Conservation (phyloP, 2,329 filamentous ascomycete genomes). For the Diaporthe vaccinii region DNA sequence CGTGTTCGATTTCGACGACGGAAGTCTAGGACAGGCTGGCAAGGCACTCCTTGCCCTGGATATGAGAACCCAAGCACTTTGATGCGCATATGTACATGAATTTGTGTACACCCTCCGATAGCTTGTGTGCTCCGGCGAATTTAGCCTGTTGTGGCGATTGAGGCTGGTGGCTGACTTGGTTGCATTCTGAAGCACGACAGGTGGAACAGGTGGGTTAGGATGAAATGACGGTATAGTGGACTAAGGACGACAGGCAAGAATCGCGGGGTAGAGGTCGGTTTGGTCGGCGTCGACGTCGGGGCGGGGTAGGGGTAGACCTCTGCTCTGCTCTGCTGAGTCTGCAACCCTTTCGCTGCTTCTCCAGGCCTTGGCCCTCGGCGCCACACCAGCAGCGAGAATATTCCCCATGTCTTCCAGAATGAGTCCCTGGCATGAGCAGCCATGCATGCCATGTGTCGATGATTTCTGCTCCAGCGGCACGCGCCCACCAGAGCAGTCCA, state of each 20-base stretch:
- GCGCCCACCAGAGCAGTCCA: no score
- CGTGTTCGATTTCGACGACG: conserved; percentile 5
- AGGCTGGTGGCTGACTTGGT: conserved; percentile 26
- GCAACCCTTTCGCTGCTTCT: neutral
- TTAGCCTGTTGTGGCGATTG: conserved; percentile 30
- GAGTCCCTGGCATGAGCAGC: conserved; percentile 8
- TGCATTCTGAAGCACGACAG: conserved; percentile 3
- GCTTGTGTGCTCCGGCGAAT: conserved; percentile 15
- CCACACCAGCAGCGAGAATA: neutral
- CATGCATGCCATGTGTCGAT: neutral
- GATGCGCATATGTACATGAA: neutral
- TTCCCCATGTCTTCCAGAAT: conserved; percentile 24
- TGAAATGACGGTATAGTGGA: neutral
- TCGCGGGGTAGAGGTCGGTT: conserved; percentile 17
- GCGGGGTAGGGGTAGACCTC: conserved; percentile 10
- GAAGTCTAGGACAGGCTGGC: neutral
- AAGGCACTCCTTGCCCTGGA: neutral
- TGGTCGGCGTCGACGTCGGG: conserved; percentile 22
- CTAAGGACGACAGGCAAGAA: neutral
- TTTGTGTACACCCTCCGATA: neutral
- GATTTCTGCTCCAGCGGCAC: no score
- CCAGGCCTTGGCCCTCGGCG: conserved; percentile 4
- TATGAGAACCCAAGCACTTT: neutral
- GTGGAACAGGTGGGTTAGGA: neutral
- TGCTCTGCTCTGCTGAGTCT: neutral